Conservation (phyloP, 2,329 filamentous ascomycete genomes). For the Fusarium dlaminii region DNA sequence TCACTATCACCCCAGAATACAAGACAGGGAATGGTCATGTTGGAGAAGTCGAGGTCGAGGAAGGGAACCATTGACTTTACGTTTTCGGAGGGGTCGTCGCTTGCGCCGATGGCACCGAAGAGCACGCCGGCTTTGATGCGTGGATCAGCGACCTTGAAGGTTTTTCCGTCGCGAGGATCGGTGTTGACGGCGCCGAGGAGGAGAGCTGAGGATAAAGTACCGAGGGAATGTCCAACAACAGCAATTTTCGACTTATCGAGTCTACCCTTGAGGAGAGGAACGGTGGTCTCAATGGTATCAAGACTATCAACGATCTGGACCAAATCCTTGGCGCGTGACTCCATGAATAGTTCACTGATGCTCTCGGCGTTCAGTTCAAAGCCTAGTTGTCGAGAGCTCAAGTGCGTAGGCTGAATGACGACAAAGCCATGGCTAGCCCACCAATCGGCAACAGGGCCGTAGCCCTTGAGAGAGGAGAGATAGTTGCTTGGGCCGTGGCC, state of each 20-base stretch:
- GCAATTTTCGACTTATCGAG: conserved; percentile 38
- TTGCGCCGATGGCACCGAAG: conserved; percentile 33
- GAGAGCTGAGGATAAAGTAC: conserved; percentile 25
- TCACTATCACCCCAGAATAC: conserved; percentile 41
- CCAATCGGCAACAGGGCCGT: conserved; percentile 39
- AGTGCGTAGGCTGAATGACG: conserved; percentile 43
- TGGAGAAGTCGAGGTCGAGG: conserved; percentile 29
- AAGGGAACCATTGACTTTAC: conserved; percentile 33
- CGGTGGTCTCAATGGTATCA: conserved; percentile 32
- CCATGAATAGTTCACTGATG: conserved; percentile 32
- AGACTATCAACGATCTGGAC: conserved; percentile 36
- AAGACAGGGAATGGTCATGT: conserved; percentile 32
- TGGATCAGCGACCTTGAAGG: conserved; percentile 13
- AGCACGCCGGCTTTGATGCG: conserved; percentile 42
- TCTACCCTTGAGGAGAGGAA: conserved; percentile 36
- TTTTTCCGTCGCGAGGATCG: conserved; percentile 30
- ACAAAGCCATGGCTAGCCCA: conserved; percentile 43
- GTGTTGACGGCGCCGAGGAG: conserved; percentile 38
- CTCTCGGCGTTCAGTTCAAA: neutral
- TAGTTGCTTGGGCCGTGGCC: conserved; percentile 42
- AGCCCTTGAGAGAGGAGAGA: conserved; percentile 40
- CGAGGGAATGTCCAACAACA: conserved; percentile 41
- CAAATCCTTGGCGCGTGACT: conserved; percentile 37
- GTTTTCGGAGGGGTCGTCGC: conserved; percentile 24
- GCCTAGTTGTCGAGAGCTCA: conserved; percentile 34